Conservation (phyloP, 768 basidiomycete species). For the Serpula lacrymans region DNA sequence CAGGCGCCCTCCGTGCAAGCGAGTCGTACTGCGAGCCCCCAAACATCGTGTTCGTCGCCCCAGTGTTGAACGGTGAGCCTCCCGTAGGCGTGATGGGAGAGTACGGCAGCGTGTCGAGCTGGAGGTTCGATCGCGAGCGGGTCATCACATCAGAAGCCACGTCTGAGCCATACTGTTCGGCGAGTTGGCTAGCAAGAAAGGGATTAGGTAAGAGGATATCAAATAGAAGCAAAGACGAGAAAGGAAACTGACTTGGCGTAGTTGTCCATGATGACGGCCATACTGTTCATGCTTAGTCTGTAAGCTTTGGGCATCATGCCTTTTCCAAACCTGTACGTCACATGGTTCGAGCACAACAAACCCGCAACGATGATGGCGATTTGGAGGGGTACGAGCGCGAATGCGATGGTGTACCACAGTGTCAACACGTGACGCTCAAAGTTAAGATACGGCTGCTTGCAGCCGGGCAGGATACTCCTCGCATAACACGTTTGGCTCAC, state of each 20-base stretch:
- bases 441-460: slow-evolving; percentile 59
- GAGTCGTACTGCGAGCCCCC: slow-evolving; percentile 5
- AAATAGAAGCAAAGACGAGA: slow-evolving; percentile 1
- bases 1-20: too few species aligned
- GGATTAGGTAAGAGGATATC: too few species aligned
- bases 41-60: neutral
- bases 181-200: slow-evolving; percentile 51
- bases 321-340: slow-evolving; percentile 85
- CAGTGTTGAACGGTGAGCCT: too few species aligned
- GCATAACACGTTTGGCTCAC: slow-evolving; percentile 72
- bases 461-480: slow-evolving; percentile 67
- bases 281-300: slow-evolving; percentile 64
- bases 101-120: slow-evolving; percentile 30
- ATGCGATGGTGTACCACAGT: slow-evolving; percentile 64
- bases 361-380: slow-evolving; percentile 58
- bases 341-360: slow-evolving; percentile 75
- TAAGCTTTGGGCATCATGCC: slow-evolving; percentile 88
- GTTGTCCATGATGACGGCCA: slow-evolving; percentile 84
- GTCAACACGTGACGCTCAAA: slow-evolving; percentile 54
- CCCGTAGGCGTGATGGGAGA: too few species aligned
- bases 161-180: slow-evolving; percentile 67
- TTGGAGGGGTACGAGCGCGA: slow-evolving; percentile 67
- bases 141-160: slow-evolving; percentile 57
- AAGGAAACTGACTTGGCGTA: slow-evolving; percentile 60
- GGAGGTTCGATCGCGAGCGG: slow-evolving; percentile 53